These are phyloP conservation scores for Boletus coccyginus DNA, from an alignment of 768 basidiomycete species.

Conservation along the genomic window DNA sequence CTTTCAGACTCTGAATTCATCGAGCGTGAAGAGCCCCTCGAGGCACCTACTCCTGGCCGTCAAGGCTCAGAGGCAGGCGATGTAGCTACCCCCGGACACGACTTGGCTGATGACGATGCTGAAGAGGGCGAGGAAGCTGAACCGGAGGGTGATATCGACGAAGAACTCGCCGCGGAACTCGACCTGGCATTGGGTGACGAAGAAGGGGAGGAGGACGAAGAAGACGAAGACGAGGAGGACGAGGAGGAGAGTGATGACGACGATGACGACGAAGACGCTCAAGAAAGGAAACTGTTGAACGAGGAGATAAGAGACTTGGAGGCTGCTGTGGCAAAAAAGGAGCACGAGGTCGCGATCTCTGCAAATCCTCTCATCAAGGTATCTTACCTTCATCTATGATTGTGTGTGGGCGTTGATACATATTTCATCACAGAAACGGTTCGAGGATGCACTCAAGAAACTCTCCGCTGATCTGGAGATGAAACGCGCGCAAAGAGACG, in stretches of 20 bases:
- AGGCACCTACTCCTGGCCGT: constrained; percentile 71
- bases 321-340: constrained; percentile 83
- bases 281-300: constrained; percentile 75
- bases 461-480: constrained; percentile 81
- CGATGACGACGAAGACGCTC: constrained; percentile 77
- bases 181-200: constrained; percentile 76
- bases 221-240: constrained; percentile 55
- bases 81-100: constrained; percentile 45
- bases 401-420: neutral
- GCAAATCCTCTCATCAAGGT: constrained; percentile 88
- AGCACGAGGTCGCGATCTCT: constrained; percentile 75
- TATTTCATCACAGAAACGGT: constrained; percentile 63
- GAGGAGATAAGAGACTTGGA: constrained; percentile 91
- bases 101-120: constrained; percentile 55
- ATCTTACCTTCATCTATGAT: neutral
- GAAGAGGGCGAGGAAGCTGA: constrained; percentile 59
- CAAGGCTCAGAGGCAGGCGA: constrained; percentile 65
- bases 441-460: constrained; percentile 90
- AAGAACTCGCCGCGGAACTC: constrained; percentile 84
- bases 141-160: constrained; percentile 79
- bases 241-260: constrained; percentile 58
- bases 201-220: constrained; percentile 67
- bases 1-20: constrained; percentile 87
- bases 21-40: constrained; percentile 57
- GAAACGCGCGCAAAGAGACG: constrained; percentile 78